Base-by-base conservation (phyloP, 176 grass and related monocot species). In the Oryza coarctata region DNA sequence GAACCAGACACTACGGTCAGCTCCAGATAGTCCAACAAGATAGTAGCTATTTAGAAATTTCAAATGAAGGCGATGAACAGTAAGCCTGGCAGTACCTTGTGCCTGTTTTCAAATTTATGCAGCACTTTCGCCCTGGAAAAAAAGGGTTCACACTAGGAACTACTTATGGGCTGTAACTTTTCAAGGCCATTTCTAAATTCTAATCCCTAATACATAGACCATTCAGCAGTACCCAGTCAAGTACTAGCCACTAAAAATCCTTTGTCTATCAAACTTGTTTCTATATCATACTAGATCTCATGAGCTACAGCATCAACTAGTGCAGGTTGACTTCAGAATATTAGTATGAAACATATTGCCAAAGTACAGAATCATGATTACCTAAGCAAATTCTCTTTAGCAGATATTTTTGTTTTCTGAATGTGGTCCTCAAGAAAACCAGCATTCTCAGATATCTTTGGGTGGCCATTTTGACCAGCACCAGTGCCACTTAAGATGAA, bases 371-470 rank as follows among this genome's bases (percentile, higher is more conserved):
- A 70, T 70, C 44, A 55, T 44, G 32, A 27, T 87, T 83, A 88
- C 85, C 81, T 87, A 34, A 91, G 77, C 29, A 88, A 35, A 25
- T 82, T 89, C 3, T 65, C 72, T 67, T 67, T 74, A 29, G 43
- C 55, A 61, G 78, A 60, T 36, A 73, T 44, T 81, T 77, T 81
- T 14, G 63, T 67, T 26, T 81, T 68, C 29, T 80, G 77, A 3
- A 68, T 44, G 47, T 81, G 68, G 36, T 45, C 73, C 22, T 77
- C 82, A 18, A 31, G 65, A 77, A 78, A 71, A 75, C 57, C 68
- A 70, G 65, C 66, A 72, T 9, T 79, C 22, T 62, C 66, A 29
- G 75, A 75, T 64, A 75, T 75, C 70, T 90, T 90, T 69, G 69
- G 12, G 12, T 79, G 60, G 17, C 76, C 83, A 83, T 76, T 73